Evolutionary conservation across 2,329 filamentous ascomycete species (phyloP).

Genomic region (Trematosphaeria pertusa): DNA sequence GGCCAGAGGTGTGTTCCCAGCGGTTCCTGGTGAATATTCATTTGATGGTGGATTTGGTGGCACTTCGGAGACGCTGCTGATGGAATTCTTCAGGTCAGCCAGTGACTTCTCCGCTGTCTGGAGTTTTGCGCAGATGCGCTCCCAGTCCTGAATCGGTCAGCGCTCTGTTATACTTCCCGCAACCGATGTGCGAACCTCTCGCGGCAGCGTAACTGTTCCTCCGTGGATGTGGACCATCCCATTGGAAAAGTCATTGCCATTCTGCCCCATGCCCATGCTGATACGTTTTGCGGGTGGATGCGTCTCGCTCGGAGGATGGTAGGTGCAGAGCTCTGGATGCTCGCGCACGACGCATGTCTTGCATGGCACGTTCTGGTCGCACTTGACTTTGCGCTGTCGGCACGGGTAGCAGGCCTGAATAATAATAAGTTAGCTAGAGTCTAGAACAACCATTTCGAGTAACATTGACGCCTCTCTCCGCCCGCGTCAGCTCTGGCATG

Average conservation of each 20-base stretch:
- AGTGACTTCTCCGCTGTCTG: slow-evolving; percentile 57
- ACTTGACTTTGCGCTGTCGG: slow-evolving; percentile 55
- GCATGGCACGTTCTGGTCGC: slow-evolving; percentile 57
- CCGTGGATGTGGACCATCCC: slow-evolving; percentile 48
- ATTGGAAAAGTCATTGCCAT: slow-evolving; percentile 47
- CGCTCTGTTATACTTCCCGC: neutral
- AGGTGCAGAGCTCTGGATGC: slow-evolving; percentile 58
- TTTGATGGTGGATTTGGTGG: slow-evolving; percentile 37
- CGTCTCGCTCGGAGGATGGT: slow-evolving; percentile 49
- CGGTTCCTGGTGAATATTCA: slow-evolving; percentile 40
- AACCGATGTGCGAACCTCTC: slow-evolving; percentile 35
- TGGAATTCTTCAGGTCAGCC: slow-evolving; percentile 51
- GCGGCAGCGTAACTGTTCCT: slow-evolving; percentile 49
- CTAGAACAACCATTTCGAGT: neutral
- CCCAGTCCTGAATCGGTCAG: slow-evolving; percentile 51
- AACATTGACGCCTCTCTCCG: neutral
- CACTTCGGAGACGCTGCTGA: slow-evolving; percentile 47
- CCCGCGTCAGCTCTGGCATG: too few species aligned
- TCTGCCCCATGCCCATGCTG: slow-evolving; percentile 41
- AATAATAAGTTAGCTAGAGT: slow-evolving; percentile 24
- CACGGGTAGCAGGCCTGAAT: slow-evolving; percentile 57
- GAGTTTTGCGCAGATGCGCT: slow-evolving; percentile 57
- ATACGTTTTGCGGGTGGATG: slow-evolving; percentile 50
- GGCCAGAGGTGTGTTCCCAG: slow-evolving; percentile 41
- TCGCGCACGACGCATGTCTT: slow-evolving; percentile 59